Base-by-base conservation (phyloP, 2,329 filamentous ascomycete species). In the Calonectria naviculata region DNA sequence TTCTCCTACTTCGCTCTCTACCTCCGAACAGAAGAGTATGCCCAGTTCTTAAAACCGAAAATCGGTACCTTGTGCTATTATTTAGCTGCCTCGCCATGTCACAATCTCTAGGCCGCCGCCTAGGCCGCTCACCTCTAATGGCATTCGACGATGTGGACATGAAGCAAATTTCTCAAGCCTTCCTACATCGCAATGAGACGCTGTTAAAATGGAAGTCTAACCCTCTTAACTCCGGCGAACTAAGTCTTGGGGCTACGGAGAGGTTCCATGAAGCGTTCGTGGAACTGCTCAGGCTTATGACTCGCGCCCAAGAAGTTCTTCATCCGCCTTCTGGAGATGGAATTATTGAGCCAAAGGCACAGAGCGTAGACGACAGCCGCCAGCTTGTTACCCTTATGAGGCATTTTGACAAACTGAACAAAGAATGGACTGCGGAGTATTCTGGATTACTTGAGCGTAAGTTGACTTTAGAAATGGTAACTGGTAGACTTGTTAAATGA, bases 391-490 rank as follows among this genome's bases (percentile, higher is more conserved):
- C 67, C 0, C 38, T 69, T 6, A 10, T 69, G 7, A 49, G 46
- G 8, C 60, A 69, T n/a, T 65, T 69, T 19, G 67, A 69, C 24
- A 69, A 56, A 19, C 31, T 69, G 46, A 69, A 69, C 15, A n/a
- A 49, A 29, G 44, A 38, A 6, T 69, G 61, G 67, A 42, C 28
- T 24, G 6, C 67, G 12, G 44, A 46, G 10, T 49, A 65, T 36
- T 24, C 8, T 1, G 38, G 13, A 9, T 34, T 68, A 13, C 54
- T 47, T 15, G 44, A 56, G 4, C 15, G 66, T 64, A 64, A 56
- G 66, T n/a, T 13, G 6, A 21, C n/a, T 10, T 21, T 12, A 15
- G 7, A 10, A 7, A 60, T 19, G 10, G 8, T n/a, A 42, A 6
- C 24, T 41, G 21, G 3, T 29, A 6, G 5, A 21, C 3, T 24